These are phyloP conservation scores for Crithidia expoeki DNA, from an alignment of 208 protist species.

Conservation along the genomic window DNA sequence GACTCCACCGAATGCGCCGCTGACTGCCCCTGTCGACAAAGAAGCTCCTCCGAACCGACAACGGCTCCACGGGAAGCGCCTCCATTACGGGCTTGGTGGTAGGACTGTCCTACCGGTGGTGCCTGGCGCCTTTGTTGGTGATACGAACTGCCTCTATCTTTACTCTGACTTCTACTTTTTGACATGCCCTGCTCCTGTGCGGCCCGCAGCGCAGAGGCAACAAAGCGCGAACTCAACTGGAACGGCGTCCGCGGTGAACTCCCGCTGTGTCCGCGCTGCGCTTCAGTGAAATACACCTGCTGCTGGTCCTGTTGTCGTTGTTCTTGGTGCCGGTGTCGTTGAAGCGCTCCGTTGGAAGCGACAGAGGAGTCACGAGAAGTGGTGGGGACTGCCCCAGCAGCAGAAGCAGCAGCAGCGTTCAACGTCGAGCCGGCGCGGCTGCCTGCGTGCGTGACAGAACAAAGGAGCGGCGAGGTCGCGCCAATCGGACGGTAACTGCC, in stretches of 20 bases:
- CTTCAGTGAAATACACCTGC: neutral
- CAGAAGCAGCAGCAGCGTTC: too few relatives aligned
- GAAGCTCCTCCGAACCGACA: neutral
- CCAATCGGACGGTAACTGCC: neutral
- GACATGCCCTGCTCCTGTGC: constrained; percentile 17
- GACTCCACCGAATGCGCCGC: too few relatives aligned
- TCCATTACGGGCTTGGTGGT: too few relatives aligned
- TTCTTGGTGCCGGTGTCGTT: neutral
- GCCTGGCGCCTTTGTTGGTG: neutral
- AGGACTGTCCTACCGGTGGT: neutral
- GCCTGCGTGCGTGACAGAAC: constrained; percentile 15
- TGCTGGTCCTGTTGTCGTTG: neutral
- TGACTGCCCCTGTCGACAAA: neutral
- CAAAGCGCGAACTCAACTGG: constrained; percentile 22
- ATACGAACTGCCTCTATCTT: neutral
- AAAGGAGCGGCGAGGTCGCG: neutral
- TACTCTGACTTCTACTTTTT: neutral
- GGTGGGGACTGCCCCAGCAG: too few relatives aligned
- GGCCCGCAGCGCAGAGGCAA: constrained; percentile 20
- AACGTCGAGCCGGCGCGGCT: neutral
- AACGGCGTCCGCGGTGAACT: constrained; percentile 1
- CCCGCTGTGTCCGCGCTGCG: neutral
- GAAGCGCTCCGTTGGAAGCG: neutral
- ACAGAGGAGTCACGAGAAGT: constrained; percentile 8
- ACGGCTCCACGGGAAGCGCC: neutral